phyloP scores from a whole-genome alignment of 228 moss, liverwort and hornwort species.

The Sphagnum magellanicum region DNA sequence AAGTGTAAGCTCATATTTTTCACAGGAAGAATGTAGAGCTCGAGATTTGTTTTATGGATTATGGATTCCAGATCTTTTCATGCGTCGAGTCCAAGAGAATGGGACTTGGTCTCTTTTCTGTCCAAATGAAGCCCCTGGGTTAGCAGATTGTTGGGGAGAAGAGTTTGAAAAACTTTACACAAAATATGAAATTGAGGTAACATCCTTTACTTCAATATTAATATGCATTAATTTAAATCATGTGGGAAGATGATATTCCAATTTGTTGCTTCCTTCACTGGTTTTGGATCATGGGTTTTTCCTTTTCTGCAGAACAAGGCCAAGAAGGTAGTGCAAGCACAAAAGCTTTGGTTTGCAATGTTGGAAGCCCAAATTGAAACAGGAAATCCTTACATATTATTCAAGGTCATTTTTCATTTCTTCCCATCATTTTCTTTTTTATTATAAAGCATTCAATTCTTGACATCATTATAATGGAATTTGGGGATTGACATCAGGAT shows the following conservation, averaged over 20 bases:
- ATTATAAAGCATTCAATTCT: no score
- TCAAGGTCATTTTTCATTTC: conserved; percentile 37
- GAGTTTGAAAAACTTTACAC: conserved; percentile 3
- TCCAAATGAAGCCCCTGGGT: neutral
- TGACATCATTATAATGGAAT: no score
- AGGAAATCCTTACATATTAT: conserved; percentile 85
- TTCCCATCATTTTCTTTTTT: no score
- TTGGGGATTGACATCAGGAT: conserved; percentile 31
- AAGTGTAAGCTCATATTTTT: no score
- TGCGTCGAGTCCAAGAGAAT: neutral
- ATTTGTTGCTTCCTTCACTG: no score
- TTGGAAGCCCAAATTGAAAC: conserved; percentile 90
- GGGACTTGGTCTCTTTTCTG: neutral
- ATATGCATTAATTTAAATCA: no score
- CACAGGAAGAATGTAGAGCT: neutral
- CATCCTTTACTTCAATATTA: neutral
- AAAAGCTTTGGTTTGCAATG: conserved; percentile 88
- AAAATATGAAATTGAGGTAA: neutral
- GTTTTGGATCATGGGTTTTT: no score
- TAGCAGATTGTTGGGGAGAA: conserved; percentile 2
- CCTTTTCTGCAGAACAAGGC: conserved; percentile 52
- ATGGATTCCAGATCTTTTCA: conserved; percentile 1
- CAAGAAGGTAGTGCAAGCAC: conserved; percentile 71
- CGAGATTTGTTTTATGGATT: conserved; percentile 1
- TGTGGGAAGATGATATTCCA: no score